Conservation (phyloP, 2,329 filamentous ascomycete species). For the Cadophora luteo-olivacea region DNA sequence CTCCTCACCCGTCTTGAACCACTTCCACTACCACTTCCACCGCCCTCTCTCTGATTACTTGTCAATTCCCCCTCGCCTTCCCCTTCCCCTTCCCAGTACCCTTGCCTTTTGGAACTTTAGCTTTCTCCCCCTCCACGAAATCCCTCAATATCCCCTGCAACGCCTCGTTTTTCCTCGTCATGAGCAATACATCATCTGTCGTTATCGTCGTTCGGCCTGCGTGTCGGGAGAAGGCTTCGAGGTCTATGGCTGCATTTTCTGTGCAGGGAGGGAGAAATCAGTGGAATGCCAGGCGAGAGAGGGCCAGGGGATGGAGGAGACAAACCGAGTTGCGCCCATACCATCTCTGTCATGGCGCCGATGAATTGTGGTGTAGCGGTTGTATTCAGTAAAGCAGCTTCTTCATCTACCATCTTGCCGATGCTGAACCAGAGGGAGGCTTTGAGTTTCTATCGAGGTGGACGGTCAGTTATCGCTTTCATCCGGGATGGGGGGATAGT, state of each 20-base stretch:
- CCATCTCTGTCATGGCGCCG: slow-evolving; percentile 81
- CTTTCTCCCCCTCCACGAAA: slow-evolving; percentile 67
- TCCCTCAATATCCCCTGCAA: slow-evolving; percentile 77
- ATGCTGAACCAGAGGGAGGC: slow-evolving; percentile 84
- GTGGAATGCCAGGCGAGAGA: not conserved
- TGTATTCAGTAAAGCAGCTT: slow-evolving; percentile 73
- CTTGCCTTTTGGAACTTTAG: slow-evolving; percentile 32
- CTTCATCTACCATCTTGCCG: slow-evolving; percentile 87
- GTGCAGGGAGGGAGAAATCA: not conserved
- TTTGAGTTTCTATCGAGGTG: slow-evolving; percentile 47
- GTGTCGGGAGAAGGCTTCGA: slow-evolving; percentile 75
- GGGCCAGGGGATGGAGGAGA: not conserved
- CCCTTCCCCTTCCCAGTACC: slow-evolving; percentile 21
- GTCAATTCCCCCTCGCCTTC: slow-evolving; percentile 11
- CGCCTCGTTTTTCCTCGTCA: slow-evolving; percentile 86
- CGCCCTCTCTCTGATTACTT: not conserved
- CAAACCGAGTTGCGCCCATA: slow-evolving; percentile 85
- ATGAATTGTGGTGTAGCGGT: slow-evolving; percentile 95
- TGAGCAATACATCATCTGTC: slow-evolving; percentile 85
- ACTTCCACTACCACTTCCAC: not conserved
- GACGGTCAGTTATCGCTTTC: not conserved
- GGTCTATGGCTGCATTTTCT: slow-evolving; percentile 63
- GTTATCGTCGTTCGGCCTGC: slow-evolving; percentile 81
- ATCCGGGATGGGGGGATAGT: not conserved
- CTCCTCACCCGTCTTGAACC: too few species aligned